Conservation (phyloP, 208 protist species). For the Trypanosoma congolense region DNA sequence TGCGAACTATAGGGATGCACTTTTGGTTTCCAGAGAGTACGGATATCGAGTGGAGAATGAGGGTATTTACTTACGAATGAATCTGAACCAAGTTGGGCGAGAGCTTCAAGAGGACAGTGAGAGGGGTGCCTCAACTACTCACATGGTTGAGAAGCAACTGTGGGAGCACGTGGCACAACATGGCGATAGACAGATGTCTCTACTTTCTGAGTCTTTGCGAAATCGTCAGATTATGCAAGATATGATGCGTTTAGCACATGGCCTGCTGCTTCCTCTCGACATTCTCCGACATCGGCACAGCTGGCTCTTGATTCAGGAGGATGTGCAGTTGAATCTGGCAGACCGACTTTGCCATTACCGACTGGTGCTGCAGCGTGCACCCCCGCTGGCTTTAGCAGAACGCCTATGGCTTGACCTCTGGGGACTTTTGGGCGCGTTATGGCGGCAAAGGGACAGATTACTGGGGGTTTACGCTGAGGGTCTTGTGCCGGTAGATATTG, state of each 20-base stretch:
- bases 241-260: conserved; percentile 33
- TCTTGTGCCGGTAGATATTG: conserved; percentile 2
- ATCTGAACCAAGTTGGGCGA: conserved; percentile 2
- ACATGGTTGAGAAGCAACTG: conserved; percentile 30
- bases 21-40: conserved; percentile 46
- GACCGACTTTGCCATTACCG: conserved; percentile 54
- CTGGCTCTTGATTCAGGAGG: conserved; percentile 67
- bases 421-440: conserved; percentile 53
- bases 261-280: conserved; percentile 46
- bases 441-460: conserved; percentile 62
- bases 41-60: conserved; percentile 17
- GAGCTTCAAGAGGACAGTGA: not conserved
- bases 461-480: conserved; percentile 34
- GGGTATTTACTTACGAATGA: conserved; percentile 18
- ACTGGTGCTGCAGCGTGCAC: conserved; percentile 19
- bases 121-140: not conserved
- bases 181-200: conserved; percentile 2
- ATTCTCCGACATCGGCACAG: conserved; percentile 46
- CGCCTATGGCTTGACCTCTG: conserved; percentile 59
- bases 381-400: conserved; percentile 20
- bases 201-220: conserved; percentile 38
- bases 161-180: conserved; percentile 22
- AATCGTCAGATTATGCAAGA: conserved; percentile 49
- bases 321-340: conserved; percentile 42
- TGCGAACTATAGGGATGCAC: conserved; percentile 31